A percentile compares a stretch with the other conserved stretches of the same genome.
Conservation (phyloP, 768 basidiomycete species). For the Mycena rosella region DNA sequence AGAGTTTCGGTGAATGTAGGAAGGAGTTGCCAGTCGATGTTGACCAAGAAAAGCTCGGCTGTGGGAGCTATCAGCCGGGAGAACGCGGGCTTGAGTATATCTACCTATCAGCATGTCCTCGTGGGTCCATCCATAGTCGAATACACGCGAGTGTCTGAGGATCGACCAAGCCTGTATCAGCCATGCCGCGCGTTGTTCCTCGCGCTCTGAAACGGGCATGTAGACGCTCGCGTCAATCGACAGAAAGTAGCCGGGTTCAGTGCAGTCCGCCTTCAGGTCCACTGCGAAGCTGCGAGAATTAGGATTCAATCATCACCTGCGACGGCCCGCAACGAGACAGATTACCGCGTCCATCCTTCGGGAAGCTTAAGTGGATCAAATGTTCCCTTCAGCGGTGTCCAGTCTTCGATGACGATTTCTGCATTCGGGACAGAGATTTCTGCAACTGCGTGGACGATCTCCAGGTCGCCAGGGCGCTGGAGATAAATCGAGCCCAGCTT, state of each 20-base stretch:
- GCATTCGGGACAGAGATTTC: not conserved
- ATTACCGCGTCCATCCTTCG: constrained; percentile 13
- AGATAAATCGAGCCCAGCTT: constrained; percentile 22
- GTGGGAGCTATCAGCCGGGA: not conserved
- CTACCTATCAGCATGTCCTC: constrained; percentile 17
- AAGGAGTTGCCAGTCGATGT: constrained; percentile 6
- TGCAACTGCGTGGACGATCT: not conserved
- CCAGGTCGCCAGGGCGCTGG: constrained; percentile 1
- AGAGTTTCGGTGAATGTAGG: not conserved
- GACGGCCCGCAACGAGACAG: too few relatives aligned
- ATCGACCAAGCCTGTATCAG: constrained; percentile 8
- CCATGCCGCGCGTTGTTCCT: constrained; percentile 8
- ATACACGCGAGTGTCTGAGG: not conserved
- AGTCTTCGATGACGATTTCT: constrained; percentile 13
- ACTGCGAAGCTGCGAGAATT: constrained; percentile 6
- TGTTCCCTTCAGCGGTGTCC: constrained; percentile 2
- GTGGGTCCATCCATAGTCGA: constrained; percentile 2
- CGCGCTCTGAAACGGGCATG: constrained; percentile 12
- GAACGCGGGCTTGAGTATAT: not conserved
- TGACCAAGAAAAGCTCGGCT: constrained; percentile 22
- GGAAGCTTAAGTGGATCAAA: not conserved
- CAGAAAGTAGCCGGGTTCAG: constrained; percentile 14
- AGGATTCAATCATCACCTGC: not conserved
- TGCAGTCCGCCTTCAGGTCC: not conserved
- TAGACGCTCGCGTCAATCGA: constrained; percentile 10